These are phyloP conservation scores for Helicocarpus griseus DNA, from an alignment of 2,329 filamentous ascomycete genomes.

Conservation along the genomic window DNA sequence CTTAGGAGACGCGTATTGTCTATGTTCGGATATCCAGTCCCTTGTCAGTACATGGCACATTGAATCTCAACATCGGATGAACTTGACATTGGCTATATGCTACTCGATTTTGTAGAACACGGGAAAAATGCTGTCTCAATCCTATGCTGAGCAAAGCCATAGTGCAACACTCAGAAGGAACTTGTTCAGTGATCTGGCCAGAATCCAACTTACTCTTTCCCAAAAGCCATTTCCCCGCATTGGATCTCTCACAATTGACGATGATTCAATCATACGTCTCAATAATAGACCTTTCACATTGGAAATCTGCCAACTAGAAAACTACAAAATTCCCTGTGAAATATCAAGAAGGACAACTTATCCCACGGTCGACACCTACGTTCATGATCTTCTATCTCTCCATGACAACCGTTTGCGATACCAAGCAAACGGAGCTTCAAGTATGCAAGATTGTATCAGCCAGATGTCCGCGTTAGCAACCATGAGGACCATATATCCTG, in stretches of 20 bases:
- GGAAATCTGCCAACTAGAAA: slow-evolving; percentile 15
- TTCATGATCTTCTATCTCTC: slow-evolving; percentile 15
- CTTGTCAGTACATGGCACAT: slow-evolving; percentile 2
- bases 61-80: not conserved
- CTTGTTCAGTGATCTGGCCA: slow-evolving; percentile 13
- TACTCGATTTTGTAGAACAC: slow-evolving; percentile 8
- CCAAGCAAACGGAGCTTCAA: slow-evolving; percentile 17
- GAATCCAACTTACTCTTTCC: slow-evolving; percentile 10
- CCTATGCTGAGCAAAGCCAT: slow-evolving; percentile 5
- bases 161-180: slow-evolving; percentile 10
- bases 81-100: slow-evolving; percentile 9
- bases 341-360: slow-evolving; percentile 17
- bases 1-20: not conserved
- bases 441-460: slow-evolving; percentile 5
- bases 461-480: slow-evolving; percentile 12
- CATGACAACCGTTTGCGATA: slow-evolving; percentile 17
- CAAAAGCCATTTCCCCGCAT: slow-evolving; percentile 12
- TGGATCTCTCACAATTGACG: slow-evolving; percentile 16
- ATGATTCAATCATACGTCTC: slow-evolving; percentile 12
- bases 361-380: slow-evolving; percentile 16
- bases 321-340: slow-evolving; percentile 17
- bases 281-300: slow-evolving; percentile 16
- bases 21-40: not conserved
- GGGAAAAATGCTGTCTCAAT: slow-evolving; percentile 13
- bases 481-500: slow-evolving; percentile 19